Base-by-base conservation (phyloP, 257 asterid species). In the Penstemon newberryi region DNA sequence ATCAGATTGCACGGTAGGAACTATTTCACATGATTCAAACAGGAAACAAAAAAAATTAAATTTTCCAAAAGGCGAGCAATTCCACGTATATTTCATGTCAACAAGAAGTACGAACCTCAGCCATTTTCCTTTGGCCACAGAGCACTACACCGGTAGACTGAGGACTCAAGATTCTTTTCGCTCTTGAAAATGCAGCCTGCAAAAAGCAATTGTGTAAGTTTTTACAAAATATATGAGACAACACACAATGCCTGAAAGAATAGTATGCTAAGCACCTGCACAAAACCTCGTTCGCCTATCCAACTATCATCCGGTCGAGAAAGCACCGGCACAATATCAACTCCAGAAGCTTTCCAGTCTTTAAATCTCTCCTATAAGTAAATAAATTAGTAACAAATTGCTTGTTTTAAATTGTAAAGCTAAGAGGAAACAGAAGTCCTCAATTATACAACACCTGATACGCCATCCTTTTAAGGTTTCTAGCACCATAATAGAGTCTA, bases 401-500 rank as follows among this genome's bases (percentile, higher is more conserved):
- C 44, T 2, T 25, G 33, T 60, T 3, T 8, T 46, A 60, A 60
- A 0, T 40, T 49, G 12, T n/a, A 10, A 11, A 41, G 12, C 1
- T 40, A 7, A 40, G 7, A 10, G 44, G 44, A 25, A 33, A 25
- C n/a, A 65, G 33, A 25, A 66, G 47, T 43, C 57, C 11, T 46
- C 65, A 52, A 59, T 12, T 44, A 15, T 52, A 65, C 12, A 25
- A 56, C 44, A 88, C 97, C 96, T 83, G 90, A 78, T 88, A 92
- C 7, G 97, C 97, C 97, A 92, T 92, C 63, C 92, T 83, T 41
- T 72, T 56, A 67, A 92, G 95, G 77, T 84, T 90, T 71, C 95
- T 84, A n/a, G 98, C 97, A 18, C 97, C 98, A 68, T 92, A 92
- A 80, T 92, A 92, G 64, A 92, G 87, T 68, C 95, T 83, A 65